Conservation (phyloP, 192 early-diverging fungal species). For the Linnemannia hyalina region DNA sequence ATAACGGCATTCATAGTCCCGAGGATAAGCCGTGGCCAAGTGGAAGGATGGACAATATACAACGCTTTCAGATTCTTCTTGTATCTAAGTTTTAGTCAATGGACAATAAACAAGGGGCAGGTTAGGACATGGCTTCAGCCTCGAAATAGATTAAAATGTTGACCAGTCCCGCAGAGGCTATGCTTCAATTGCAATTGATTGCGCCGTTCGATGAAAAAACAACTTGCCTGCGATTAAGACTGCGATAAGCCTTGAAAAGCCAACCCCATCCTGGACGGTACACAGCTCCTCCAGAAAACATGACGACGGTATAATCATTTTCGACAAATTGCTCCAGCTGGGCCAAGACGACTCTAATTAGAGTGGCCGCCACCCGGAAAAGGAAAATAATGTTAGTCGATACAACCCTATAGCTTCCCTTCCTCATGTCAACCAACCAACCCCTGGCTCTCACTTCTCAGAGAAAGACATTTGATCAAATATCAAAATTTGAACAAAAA, state of each 20-base stretch:
- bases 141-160: neutral
- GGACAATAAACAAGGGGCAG: neutral
- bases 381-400: neutral
- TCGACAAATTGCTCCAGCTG: conserved; percentile 88
- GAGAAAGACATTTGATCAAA: neutral
- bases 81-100: conserved; percentile 58
- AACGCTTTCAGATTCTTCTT: conserved; percentile 96
- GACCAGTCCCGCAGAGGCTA: neutral
- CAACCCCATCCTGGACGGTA: conserved; percentile 88
- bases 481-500: neutral
- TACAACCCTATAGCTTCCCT: neutral
- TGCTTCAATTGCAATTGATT: neutral
- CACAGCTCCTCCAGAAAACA: conserved; percentile 83
- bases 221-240: conserved; percentile 78
- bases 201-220: neutral
- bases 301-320: conserved; percentile 90
- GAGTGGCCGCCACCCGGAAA: neutral
- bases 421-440: neutral
- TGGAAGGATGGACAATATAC: conserved; percentile 93
- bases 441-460: neutral
- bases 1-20: conserved; percentile 88
- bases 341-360: conserved; percentile 60
- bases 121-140: neutral
- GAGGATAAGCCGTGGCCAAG: conserved; percentile 85
- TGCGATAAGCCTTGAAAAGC: conserved; percentile 89